Evolutionary conservation across 306 rosid genomes (phyloP).

Genomic region (Corylus americana): DNA sequence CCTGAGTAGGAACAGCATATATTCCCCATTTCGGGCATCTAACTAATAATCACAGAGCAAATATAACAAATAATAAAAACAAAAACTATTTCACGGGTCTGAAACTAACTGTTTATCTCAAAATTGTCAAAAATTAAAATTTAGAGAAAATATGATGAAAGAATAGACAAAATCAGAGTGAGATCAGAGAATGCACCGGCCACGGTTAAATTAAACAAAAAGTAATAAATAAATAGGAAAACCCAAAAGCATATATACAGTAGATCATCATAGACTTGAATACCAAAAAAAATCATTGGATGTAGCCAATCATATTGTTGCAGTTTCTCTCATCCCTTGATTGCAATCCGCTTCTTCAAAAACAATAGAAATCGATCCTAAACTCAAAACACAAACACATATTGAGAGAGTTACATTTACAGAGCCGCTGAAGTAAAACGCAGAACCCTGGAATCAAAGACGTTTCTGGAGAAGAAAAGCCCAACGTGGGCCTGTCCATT

Average conservation of each 20-base stretch:
- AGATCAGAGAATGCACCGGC: constrained; percentile 69
- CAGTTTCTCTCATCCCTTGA: constrained; percentile 80
- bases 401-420: not conserved
- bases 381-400: too few relatives aligned
- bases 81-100: too few relatives aligned
- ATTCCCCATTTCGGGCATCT: too few relatives aligned
- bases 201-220: constrained; percentile 62
- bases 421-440: not conserved
- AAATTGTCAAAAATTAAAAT: not conserved
- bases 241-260: rapidly evolving
- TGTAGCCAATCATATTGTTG: constrained; percentile 84
- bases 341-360: not conserved
- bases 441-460: not conserved
- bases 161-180: not conserved
- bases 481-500: not conserved
- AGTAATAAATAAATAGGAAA: not conserved
- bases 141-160: not conserved
- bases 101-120: too few relatives aligned
- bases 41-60: too few relatives aligned
- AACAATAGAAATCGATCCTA: not conserved
- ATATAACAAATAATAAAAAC: too few relatives aligned
- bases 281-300: constrained; percentile 61
- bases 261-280: constrained; percentile 89
- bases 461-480: not conserved
- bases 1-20: too few relatives aligned